phyloP scores from a whole-genome alignment of 805 yeast species.

The Schizosaccharomyces lindneri region DNA sequence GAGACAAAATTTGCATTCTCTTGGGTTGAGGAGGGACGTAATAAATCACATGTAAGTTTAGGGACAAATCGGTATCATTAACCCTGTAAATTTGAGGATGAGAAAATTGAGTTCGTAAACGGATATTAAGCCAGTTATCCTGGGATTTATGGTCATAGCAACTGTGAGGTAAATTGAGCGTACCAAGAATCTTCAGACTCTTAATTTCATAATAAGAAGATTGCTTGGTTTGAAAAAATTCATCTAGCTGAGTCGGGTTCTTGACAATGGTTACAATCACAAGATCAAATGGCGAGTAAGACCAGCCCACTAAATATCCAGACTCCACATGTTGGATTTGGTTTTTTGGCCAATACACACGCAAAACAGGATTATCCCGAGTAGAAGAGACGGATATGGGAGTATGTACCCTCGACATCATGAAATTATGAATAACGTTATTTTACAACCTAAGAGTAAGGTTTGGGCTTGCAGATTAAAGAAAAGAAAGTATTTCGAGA shows the following conservation, averaged over 20 bases:
- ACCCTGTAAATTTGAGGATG: background rate
- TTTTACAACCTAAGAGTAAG: no score
- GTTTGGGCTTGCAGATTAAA: no score
- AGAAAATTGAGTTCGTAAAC: background rate
- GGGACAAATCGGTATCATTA: background rate
- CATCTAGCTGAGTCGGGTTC: background rate
- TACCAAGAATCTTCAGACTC: constrained; percentile 5
- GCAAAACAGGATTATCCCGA: background rate
- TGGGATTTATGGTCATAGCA: background rate
- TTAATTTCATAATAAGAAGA: background rate
- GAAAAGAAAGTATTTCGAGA: no score
- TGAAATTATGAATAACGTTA: no score
- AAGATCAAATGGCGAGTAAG: constrained; percentile 7
- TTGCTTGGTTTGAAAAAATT: background rate
- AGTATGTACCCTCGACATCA: no score
- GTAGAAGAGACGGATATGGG: no score
- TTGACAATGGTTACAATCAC: constrained; percentile 5
- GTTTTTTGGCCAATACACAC: constrained; percentile 8
- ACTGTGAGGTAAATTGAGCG: constrained; percentile 1
- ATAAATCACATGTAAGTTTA: constrained; percentile 17
- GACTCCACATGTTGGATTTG: background rate
- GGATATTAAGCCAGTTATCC: background rate
- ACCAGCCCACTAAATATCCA: constrained; percentile 9
- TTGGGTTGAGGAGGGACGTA: constrained; percentile 49
- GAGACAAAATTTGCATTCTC: constrained; percentile 51